Conservation (phyloP, 352 stramenopile species). For the Phytophthora aleatoria region DNA sequence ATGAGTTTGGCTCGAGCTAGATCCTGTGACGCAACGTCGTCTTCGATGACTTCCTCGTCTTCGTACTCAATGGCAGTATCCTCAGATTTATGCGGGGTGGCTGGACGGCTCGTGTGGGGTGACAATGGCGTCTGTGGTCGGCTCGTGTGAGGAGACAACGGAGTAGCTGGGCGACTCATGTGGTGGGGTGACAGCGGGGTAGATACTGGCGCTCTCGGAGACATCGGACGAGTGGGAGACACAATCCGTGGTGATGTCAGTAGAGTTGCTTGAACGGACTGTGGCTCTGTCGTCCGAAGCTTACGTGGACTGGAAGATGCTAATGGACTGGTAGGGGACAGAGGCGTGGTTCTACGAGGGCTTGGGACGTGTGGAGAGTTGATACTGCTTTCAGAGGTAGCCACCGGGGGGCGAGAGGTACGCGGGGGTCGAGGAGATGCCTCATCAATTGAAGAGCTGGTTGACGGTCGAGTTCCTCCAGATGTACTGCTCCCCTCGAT, state of each 20-base stretch:
- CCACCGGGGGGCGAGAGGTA: conserved; percentile 14
- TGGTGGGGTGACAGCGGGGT: conserved; percentile 14
- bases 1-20: conserved; percentile 20
- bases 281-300: conserved; percentile 14
- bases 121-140: not conserved
- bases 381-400: not conserved
- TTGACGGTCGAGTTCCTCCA: conserved; percentile 12
- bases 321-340: conserved; percentile 12
- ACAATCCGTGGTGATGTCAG: conserved; percentile 25
- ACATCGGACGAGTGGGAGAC: conserved; percentile 27
- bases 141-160: conserved; percentile 12
- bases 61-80: conserved; percentile 44
- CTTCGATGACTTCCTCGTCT: conserved; percentile 46
- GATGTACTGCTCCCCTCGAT: conserved; percentile 12
- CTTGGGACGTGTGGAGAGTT: conserved; percentile 15
- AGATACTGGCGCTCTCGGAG: conserved; percentile 8
- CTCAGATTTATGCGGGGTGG: conserved; percentile 9
- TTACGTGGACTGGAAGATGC: conserved; percentile 35
- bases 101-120: conserved; percentile 16
- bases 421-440: conserved; percentile 21
- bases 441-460: conserved; percentile 12
- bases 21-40: conserved; percentile 19
- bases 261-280: conserved; percentile 11
- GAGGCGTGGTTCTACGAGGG: conserved; percentile 9
- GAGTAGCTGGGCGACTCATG: conserved; percentile 12